Evolutionary conservation across 1,284 basidiomycete genomes (phyloP).

Genomic region (Retiboletus flavoniger): DNA sequence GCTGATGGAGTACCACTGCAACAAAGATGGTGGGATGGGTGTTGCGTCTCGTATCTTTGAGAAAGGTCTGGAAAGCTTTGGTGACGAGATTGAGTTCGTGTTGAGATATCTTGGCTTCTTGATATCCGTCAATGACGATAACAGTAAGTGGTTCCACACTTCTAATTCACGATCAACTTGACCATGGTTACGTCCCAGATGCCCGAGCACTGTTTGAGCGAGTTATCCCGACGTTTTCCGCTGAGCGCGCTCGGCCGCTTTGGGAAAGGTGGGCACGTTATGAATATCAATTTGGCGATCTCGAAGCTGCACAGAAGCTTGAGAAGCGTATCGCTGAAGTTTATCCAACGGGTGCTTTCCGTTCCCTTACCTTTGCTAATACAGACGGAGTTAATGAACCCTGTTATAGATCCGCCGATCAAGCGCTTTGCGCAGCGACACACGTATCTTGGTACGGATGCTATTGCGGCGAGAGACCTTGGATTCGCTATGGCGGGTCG

Average conservation of each 20-base stretch:
- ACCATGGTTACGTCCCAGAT: constrained; percentile 50
- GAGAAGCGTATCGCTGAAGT: constrained; percentile 86
- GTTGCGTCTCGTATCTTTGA: constrained; percentile 94
- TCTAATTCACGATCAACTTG: not conserved
- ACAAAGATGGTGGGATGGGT: constrained; percentile 66
- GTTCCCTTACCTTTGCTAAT: not conserved
- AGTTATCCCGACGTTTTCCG: constrained; percentile 74
- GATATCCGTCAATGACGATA: constrained; percentile 93
- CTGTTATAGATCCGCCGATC: constrained; percentile 72
- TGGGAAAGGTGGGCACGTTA: constrained; percentile 97
- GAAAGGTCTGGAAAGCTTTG: constrained; percentile 85
- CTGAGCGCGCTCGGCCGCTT: constrained; percentile 79
- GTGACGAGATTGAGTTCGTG: constrained; percentile 83
- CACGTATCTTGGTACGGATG: constrained; percentile 85
- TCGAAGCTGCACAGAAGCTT: constrained; percentile 86
- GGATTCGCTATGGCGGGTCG: constrained; percentile 64
- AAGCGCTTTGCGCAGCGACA: constrained; percentile 90
- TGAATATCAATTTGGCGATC: constrained; percentile 93
- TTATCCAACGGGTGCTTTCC: constrained; percentile 72
- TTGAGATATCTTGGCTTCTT: constrained; percentile 90
- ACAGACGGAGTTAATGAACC: not conserved
- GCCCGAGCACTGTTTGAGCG: constrained; percentile 95
- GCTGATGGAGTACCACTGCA: constrained; percentile 94
- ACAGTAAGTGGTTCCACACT: constrained; percentile 58
- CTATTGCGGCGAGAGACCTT: constrained; percentile 86